Conservation (phyloP, 2,329 filamentous ascomycete genomes). For the Cordyceps pruinosa region DNA sequence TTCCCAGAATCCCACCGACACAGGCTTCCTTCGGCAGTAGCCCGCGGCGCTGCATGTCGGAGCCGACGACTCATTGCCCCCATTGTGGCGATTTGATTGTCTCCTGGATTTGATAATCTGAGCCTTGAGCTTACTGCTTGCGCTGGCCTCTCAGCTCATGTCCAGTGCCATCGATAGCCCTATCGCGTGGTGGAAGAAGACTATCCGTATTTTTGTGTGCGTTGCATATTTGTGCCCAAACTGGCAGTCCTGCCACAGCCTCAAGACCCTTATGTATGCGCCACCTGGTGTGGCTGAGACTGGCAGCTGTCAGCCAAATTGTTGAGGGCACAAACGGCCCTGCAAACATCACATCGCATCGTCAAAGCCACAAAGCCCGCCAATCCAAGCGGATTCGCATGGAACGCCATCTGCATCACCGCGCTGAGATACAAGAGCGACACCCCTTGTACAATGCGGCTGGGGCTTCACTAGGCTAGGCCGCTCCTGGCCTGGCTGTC, state of each 20-base stretch:
- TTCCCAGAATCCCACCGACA: not conserved
- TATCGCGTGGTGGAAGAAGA: no score
- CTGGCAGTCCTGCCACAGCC: not conserved
- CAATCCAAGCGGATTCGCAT: not conserved
- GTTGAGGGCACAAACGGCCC: not conserved
- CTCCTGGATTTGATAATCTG: not conserved
- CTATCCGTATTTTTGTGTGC: no score
- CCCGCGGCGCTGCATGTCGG: not conserved
- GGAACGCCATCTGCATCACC: not conserved
- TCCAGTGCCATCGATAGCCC: no score
- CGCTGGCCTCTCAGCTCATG: no score
- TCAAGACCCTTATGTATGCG: not conserved
- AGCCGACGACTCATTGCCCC: not conserved
- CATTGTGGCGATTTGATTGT: not conserved
- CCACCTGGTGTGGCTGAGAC: slow-evolving; percentile 3
- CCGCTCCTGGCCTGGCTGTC: not conserved
- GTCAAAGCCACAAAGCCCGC: not conserved
- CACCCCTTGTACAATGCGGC: not conserved
- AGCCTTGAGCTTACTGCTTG: not conserved
- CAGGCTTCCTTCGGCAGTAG: not conserved
- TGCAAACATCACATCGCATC: not conserved
- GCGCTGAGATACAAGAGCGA: not conserved
- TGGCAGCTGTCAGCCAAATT: not conserved
- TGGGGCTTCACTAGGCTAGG: not conserved
- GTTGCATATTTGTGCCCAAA: not conserved